Base-by-base conservation (phyloP, 2,329 filamentous ascomycete genomes). In the Xylaria sp. region DNA sequence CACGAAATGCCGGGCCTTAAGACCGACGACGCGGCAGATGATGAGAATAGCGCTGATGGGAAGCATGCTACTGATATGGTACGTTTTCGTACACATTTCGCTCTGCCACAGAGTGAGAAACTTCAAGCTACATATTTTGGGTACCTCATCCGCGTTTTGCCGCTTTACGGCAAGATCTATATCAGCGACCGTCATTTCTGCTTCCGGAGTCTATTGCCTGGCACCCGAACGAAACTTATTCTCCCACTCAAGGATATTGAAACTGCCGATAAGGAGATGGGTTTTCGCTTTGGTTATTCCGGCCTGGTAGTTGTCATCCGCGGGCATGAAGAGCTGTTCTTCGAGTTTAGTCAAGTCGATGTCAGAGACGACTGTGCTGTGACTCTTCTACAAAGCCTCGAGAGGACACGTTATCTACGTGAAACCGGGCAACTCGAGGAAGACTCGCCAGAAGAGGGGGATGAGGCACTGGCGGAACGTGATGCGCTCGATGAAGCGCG, bases 91-190 rank as follows among this genome's bases (percentile, higher is more conserved):
- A 88, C 90, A 1, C 94, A 98, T 77, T 99, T 99, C 82, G 93
- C 94, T 1, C 85, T 98, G n/a, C 93, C 94, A 0, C 85, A 90
- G 41, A 89, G 89, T 0, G 96, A 99, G 78, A 92, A 89, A 78
- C 87, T 99, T 0, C 90, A 93, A 71, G 94, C 95, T 1, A 93
- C 94, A 0, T 98, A 96, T 81, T 98, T 94, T 80, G 94, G 93
- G n/a, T 93, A 92, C 77, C 86, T 98, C n/a, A 90, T 97, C 74
- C 90, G 94, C 2, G 93, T 97, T 0, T 81, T 98, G 37, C 96
- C 96, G 2, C 86, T 98, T 1, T 98, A 98, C 76, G 96, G 96
- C 75, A 99, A 98, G 81, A 92, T 98, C 41, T 99, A 99, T 81
- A 91, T 98, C 73, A 94, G 96, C 77, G 90, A 94, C 74, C 89